Conservation (phyloP, 805 yeast genomes). For the Candida manassasensis region DNA sequence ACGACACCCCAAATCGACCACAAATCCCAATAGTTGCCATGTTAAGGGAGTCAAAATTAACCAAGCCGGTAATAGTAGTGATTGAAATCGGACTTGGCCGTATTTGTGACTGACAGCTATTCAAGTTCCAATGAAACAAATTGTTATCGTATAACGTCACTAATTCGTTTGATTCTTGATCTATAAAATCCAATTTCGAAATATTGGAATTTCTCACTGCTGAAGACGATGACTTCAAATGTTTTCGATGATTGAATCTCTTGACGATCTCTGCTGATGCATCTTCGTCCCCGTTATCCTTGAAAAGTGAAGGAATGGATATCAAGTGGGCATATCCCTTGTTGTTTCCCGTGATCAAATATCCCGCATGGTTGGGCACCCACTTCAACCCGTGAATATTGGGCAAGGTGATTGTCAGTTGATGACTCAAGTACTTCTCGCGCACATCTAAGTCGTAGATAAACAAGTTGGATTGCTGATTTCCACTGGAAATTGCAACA, state of each 20-base stretch:
- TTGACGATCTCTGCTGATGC: constrained; percentile 68
- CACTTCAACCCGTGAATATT: constrained; percentile 51
- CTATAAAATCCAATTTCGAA: constrained; percentile 22
- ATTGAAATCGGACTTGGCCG: constrained; percentile 50
- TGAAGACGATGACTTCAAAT: constrained; percentile 34
- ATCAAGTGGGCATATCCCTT: constrained; percentile 73
- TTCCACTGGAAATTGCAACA: constrained; percentile 52
- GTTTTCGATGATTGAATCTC: constrained; percentile 75
- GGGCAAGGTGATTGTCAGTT: constrained; percentile 55
- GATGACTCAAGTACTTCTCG: constrained; percentile 46
- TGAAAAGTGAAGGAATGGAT: constrained; percentile 48
- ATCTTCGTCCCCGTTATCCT: constrained; percentile 20
- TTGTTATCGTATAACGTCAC: constrained; percentile 64
- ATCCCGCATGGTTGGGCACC: constrained; percentile 39
- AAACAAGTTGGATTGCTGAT: constrained; percentile 41
- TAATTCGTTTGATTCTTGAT: constrained; percentile 41
- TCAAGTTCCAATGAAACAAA: constrained; percentile 72
- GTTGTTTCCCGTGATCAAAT: constrained; percentile 67
- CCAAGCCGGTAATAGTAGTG: constrained; percentile 46
- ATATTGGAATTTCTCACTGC: constrained; percentile 22
- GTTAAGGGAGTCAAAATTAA: constrained; percentile 44
- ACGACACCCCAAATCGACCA: constrained; percentile 69
- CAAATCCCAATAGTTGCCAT: constrained; percentile 58
- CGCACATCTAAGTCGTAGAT: constrained; percentile 44
- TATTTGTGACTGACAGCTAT: constrained; percentile 41